Evolutionary conservation across 176 grass and related monocot species (phyloP).

Genomic region (Musa beccarii): DNA sequence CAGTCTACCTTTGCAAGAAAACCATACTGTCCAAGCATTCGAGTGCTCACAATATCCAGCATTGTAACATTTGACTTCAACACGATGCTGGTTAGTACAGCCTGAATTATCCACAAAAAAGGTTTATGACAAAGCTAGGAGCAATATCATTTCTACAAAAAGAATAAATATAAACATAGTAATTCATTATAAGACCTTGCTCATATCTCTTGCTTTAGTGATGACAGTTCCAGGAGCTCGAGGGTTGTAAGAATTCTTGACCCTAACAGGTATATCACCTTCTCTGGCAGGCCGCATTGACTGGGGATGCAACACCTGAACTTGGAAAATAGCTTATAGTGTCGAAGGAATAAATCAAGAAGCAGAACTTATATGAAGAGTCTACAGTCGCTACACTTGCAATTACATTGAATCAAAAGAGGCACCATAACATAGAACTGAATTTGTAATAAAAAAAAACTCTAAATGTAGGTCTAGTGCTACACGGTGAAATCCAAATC

Average conservation of each 20-base stretch:
- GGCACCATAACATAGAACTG: too few relatives aligned
- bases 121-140: constrained; percentile 7
- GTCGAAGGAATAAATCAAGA: constrained; percentile 6
- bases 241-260: constrained; percentile 97
- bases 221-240: constrained; percentile 91
- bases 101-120: constrained; percentile 31
- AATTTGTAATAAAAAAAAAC: too few relatives aligned
- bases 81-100: constrained; percentile 86
- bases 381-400: not conserved
- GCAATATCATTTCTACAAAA: not conserved
- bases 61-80: constrained; percentile 95
- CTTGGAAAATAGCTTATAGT: not conserved
- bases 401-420: not conserved
- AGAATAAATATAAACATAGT: not conserved
- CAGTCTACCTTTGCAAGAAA: constrained; percentile 72
- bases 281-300: constrained; percentile 94
- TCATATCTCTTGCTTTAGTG: constrained; percentile 79
- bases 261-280: constrained; percentile 87
- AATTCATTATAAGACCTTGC: constrained; percentile 44
- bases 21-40: constrained; percentile 96
- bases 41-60: constrained; percentile 89
- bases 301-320: constrained; percentile 84
- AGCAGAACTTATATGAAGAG: constrained; percentile 1
- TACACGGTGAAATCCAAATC: not conserved
- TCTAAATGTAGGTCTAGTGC: not conserved